Percentiles rank a stretch among this genome's conserved stretches.
Evolutionary conservation across 352 stramenopile species (phyloP).

Genomic region (Phytophthora sojae): DNA sequence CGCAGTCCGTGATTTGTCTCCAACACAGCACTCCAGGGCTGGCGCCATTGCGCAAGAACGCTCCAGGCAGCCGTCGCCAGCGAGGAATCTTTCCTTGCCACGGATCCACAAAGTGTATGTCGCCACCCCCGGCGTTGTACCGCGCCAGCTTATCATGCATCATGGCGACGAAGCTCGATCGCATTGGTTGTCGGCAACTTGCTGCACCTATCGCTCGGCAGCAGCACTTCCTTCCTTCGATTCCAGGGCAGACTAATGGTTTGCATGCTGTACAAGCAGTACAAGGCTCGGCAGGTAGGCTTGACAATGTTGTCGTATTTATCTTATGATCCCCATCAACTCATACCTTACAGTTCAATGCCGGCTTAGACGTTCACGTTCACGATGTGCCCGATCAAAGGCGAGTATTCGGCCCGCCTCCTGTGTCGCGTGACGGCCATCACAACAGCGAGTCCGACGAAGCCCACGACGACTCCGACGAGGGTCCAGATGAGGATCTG

Average conservation of each 20-base stretch:
- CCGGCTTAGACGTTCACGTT: slow-evolving; percentile 21
- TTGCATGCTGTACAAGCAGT: too few species aligned
- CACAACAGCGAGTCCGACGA: slow-evolving; percentile 17
- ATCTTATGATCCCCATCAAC: slow-evolving; percentile 1
- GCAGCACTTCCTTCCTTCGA: not conserved
- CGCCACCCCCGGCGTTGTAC: not conserved
- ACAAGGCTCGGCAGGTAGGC: not conserved
- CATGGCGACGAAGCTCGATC: not conserved
- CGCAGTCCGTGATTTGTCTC: too few species aligned
- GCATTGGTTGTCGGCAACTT: too few species aligned
- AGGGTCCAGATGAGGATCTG: slow-evolving; percentile 36
- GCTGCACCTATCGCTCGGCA: too few species aligned
- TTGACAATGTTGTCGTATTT: not conserved
- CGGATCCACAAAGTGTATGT: not conserved
- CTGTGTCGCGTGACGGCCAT: slow-evolving; percentile 27
- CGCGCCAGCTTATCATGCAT: not conserved
- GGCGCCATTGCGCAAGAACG: not conserved
- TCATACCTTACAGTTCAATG: not conserved
- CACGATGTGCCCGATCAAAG: slow-evolving; percentile 34
- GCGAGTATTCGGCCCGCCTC: slow-evolving; percentile 40
- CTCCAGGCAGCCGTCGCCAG: not conserved
- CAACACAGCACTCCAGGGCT: not conserved
- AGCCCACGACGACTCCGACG: slow-evolving; percentile 14
- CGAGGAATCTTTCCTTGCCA: not conserved
- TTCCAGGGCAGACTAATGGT: not conserved